A percentile compares a stretch with the other conserved stretches of the same genome.
phyloP scores from a whole-genome alignment of 345 rosid genomes.

The Geranium brycei region DNA sequence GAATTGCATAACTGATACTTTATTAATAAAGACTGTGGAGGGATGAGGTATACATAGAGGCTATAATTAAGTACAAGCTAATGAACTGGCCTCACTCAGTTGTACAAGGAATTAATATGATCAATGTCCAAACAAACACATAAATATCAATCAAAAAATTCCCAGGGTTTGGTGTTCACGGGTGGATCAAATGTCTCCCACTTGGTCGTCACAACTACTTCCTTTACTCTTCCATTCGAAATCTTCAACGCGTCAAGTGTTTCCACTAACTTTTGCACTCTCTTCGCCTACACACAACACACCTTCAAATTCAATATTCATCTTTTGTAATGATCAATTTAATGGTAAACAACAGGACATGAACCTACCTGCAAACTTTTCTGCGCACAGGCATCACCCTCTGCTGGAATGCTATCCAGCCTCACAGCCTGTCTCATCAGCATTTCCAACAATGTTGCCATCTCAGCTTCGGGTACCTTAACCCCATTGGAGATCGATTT shows the following conservation, averaged over 20 bases:
- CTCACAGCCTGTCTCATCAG: slow-evolving; percentile 47
- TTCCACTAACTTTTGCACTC: slow-evolving; percentile 40
- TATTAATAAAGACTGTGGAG: too few relatives aligned
- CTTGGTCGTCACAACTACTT: slow-evolving; percentile 20
- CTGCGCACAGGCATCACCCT: slow-evolving; percentile 28
- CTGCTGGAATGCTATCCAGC: slow-evolving; percentile 30
- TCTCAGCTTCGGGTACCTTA: slow-evolving; percentile 39
- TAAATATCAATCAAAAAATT: slow-evolving; percentile 25
- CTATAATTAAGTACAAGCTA: too few relatives aligned
- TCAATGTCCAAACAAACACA: background rate
- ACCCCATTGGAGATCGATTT: slow-evolving; percentile 25
- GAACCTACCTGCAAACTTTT: slow-evolving; percentile 32
- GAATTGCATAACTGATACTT: too few relatives aligned
- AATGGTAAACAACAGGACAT: background rate
- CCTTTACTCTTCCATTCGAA: slow-evolving; percentile 24
- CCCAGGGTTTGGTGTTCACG: slow-evolving; percentile 19
- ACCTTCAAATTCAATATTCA: too few relatives aligned
- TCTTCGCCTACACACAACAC: slow-evolving; percentile 18
- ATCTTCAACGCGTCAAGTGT: slow-evolving; percentile 25
- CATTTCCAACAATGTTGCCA: slow-evolving; percentile 47
- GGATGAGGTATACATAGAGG: too few relatives aligned
- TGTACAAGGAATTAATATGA: too few relatives aligned
- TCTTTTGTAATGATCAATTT: too few relatives aligned
- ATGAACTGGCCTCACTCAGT: too few relatives aligned
- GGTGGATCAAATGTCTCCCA: slow-evolving; percentile 40